A percentile compares a stretch with the other conserved stretches of the same genome.
These are phyloP conservation scores for Cinnamomum micranthum DNA, from an alignment of 164 flowering plant genomes.

Conservation along the genomic window DNA sequence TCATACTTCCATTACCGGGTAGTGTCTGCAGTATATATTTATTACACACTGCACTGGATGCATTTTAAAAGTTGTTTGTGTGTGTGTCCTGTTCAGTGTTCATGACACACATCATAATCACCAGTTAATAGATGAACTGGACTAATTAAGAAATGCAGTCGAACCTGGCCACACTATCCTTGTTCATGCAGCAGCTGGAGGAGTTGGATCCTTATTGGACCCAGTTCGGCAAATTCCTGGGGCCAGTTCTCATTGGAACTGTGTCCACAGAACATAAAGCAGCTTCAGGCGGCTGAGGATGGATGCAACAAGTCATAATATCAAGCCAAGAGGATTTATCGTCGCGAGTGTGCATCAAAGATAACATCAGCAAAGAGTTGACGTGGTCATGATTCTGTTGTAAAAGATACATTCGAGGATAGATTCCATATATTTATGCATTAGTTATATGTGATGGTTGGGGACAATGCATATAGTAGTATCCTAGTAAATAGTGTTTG, in stretches of 20 bases:
- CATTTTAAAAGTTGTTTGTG: not conserved
- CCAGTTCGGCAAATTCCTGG: constrained; percentile 94
- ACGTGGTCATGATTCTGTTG: constrained; percentile 34
- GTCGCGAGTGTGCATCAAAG: constrained; percentile 55
- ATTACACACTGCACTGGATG: not conserved
- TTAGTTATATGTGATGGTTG: not conserved
- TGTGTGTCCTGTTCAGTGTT: not conserved
- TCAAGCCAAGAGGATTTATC: constrained; percentile 74
- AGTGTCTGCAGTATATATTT: too few species aligned
- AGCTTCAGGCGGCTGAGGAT: constrained; percentile 74
- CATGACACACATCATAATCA: not conserved
- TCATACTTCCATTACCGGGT: too few species aligned
- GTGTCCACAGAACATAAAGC: constrained; percentile 87
- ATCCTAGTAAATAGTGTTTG: not conserved
- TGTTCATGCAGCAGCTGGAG: constrained; percentile 97
- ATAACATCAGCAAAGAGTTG: constrained; percentile 29
- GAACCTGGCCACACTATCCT: constrained; percentile 75
- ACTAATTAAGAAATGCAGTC: constrained; percentile 32
- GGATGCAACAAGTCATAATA: constrained; percentile 76
- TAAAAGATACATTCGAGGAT: constrained; percentile 33
- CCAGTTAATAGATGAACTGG: not conserved
- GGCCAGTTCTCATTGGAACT: constrained; percentile 90
- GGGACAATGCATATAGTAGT: too few species aligned
- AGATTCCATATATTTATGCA: not conserved
- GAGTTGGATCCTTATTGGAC: constrained; percentile 83